Evolutionary conservation across 176 grass and related monocot genomes (phyloP), one percentile per base, ranked within the genome.

Genomic region (Phyllostachys edulis): DNA sequence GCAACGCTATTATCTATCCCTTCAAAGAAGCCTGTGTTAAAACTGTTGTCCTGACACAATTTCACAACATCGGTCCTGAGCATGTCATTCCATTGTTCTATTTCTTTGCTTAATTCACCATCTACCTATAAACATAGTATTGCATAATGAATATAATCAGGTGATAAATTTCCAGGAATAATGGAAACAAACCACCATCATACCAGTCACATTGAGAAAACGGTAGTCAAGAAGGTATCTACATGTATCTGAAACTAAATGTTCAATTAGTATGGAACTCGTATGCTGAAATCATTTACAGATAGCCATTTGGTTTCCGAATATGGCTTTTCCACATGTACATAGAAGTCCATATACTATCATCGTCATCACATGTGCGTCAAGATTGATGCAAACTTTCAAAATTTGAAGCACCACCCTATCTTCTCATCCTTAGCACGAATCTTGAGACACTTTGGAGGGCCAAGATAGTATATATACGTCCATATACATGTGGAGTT

Each of bases 1-100:
- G 80, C 72, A 62, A 88, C 84, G 67, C 83, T 90, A 92, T 82
- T 98, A 59, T 95, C 93, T 45, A 73, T 93, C 16, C 85, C 93
- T 87, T 98, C 96, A 90, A 98, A 98, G 83, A 98, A 98, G 6
- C 96, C 96, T 14, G 93, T 93, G 76, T 98, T 89, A 21, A 95
- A 98, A 78, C 85, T 94, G 78, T 91, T 93, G 59, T 95, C 92
- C 67, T 93, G 91, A 82, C 96, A 98, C 67, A 95, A 66, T 74
- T 92, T 95, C 73, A 98, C 79, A 69, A 95, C 85, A 41, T 98
- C 96, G n/a, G 77, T 91, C 87, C 87, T 93, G 21, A 98, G 82
- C 89, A 89, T 90, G 51, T 92, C 96, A 80, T 95, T 91, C 96
- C 96, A 95, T 83, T 93, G 96, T 69, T 98, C 93, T 85, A 93